Conservation (phyloP, 2,329 filamentous ascomycete species). For the Alternaria arborescens region DNA sequence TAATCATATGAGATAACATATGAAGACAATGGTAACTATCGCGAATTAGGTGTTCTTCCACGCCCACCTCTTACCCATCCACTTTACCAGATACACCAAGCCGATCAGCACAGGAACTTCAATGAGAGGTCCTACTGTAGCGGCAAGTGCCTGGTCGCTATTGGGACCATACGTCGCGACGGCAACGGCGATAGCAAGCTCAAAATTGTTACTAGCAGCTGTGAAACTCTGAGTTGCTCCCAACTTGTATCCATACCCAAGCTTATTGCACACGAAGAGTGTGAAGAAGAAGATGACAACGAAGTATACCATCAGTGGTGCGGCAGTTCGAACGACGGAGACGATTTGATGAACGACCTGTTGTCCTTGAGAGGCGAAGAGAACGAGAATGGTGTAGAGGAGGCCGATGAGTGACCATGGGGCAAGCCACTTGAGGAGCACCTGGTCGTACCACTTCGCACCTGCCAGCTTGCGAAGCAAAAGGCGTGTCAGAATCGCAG, state of each 20-base stretch:
- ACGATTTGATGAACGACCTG: constrained; percentile 82
- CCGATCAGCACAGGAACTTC: constrained; percentile 81
- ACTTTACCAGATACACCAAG: constrained; percentile 74
- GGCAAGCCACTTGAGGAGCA: constrained; percentile 70
- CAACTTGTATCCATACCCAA: constrained; percentile 74
- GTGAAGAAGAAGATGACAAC: constrained; percentile 73
- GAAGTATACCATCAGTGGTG: constrained; percentile 82
- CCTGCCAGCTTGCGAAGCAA: constrained; percentile 63
- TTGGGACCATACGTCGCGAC: constrained; percentile 77
- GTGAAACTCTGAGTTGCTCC: constrained; percentile 80
- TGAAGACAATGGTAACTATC: too few species aligned
- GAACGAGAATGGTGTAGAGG: constrained; percentile 80
- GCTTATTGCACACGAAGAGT: constrained; percentile 62
- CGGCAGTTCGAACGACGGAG: constrained; percentile 77
- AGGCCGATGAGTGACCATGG: constrained; percentile 81
- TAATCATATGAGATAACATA: too few species aligned
- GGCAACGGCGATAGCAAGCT: constrained; percentile 83
- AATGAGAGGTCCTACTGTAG: constrained; percentile 80
- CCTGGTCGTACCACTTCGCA: constrained; percentile 67
- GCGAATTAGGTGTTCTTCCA: constrained; percentile 50
- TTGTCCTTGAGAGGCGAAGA: constrained; percentile 78
- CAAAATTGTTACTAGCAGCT: constrained; percentile 87
- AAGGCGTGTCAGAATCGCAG: constrained; percentile 76
- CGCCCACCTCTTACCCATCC: constrained; percentile 60
- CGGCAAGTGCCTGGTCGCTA: constrained; percentile 78